Evolutionary conservation across 139 green algal species (phyloP).

Genomic region (Chlorella sp.): DNA sequence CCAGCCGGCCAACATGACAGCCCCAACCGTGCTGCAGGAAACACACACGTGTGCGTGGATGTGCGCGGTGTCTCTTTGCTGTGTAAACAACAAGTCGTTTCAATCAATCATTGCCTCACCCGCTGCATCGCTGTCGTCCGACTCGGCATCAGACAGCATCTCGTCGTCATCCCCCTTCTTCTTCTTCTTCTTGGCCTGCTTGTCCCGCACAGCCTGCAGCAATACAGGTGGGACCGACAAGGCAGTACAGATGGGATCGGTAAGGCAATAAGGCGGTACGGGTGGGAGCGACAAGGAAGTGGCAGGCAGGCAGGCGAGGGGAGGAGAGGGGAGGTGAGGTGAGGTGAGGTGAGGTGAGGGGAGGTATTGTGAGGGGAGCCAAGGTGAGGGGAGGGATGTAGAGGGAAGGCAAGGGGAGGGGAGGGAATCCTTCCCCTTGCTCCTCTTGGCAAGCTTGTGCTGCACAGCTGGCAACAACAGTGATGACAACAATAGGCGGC

Average conservation of each 20-base stretch:
- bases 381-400: too few species aligned
- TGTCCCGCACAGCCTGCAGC: conserved; percentile 20
- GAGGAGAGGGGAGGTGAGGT: too few species aligned
- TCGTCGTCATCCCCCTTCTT: conserved; percentile 1
- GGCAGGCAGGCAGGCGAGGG: background rate
- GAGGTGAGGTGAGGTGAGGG: too few species aligned
- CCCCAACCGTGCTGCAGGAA: background rate
- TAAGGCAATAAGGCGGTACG: too few species aligned
- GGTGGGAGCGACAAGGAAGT: too few species aligned
- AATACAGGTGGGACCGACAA: background rate
- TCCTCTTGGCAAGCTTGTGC: too few species aligned
- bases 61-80: background rate
- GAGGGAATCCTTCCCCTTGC: too few species aligned
- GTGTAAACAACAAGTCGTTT: background rate
- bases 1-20: background rate
- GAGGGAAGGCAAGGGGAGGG: background rate
- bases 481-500: too few species aligned
- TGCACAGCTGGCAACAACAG: too few species aligned
- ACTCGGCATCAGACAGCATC: conserved; percentile 27
- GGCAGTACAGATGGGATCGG: too few species aligned
- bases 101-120: background rate
- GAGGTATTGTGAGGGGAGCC: too few species aligned
- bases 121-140: conserved; percentile 7
- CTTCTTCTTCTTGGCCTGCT: conserved; percentile 17
- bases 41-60: background rate